Evolutionary conservation across 2,329 filamentous ascomycete species (phyloP), one percentile per base, ranked within the genome.

Genomic region (Phaeosphaeriaceae sp.): DNA sequence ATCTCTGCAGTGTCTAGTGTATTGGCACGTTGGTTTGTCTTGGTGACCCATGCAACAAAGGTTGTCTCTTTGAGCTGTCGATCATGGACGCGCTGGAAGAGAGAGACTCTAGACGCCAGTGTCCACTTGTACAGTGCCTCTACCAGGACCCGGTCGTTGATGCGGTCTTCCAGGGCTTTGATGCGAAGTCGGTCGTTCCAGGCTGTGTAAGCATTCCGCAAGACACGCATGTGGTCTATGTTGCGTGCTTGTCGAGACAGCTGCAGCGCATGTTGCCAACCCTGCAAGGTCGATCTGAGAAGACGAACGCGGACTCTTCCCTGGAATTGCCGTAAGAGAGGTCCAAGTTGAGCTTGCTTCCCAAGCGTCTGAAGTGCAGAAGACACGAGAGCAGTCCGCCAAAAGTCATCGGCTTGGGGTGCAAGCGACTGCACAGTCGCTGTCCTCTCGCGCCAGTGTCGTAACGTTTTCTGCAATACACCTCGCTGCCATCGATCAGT

Each of bases 121-220:
- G 85, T 80, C 87, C 86, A 89, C 71, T 82, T 86, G 71, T 88
- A 88, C 60, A 89, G 77, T 7, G 79, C 74, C 66, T 89, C 82
- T 27, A 84, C 75, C 44, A 85, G 76, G 42, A 88, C 63, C 3
- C 87, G 82, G 61, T 85, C 82, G 61, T 88, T 80, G 48, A 88
- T 84, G 15, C 81, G 82, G 20, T 80, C 76, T 49, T 75, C 76
- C 1, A 89, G 73, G 17, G 82, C 81, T 63, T 83, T 79, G 60
- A 80, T 83, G 19, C 87, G 85, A 17, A 88, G 78, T 17, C 78
- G 78, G 65, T 89, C 85, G 61, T 89, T 89, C 88, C 88, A 90
- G 11, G 79, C 77, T 1, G 82, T 87, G 79, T 85, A 87, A 3
- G 84, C 80, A 69, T 86, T 86, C 50, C 82, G 82, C 50, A 88